These are phyloP conservation scores for Triticum aestivum DNA, from an alignment of 176 grass and related monocot species.

Conservation along the genomic window IWGSC_CS_RefSeq_v2.1 NC_057807.1:644212924-644213423, in stretches of 20 bases:
- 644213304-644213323: neutral
- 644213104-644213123: conserved; percentile 32
- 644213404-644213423: neutral
- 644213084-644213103: conserved; percentile 56
- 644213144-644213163: conserved; percentile 71
- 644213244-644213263: neutral
- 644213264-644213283: neutral
- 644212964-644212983: neutral
- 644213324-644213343: neutral
- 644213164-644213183: conserved; percentile 46
- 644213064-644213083: conserved; percentile 54
- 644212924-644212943: conserved; percentile 37
- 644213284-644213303: neutral
- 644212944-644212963: neutral
- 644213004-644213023: neutral
- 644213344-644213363: neutral
- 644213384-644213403: neutral
- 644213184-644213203: conserved; percentile 3
- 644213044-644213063: conserved; percentile 54
- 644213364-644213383: neutral
- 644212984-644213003: neutral
- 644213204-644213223: neutral
- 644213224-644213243: neutral
- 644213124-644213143: conserved; percentile 52
- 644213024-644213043: conserved; percentile 32